Percentiles rank a stretch among this genome's conserved stretches.
Evolutionary conservation across 768 basidiomycete genomes (phyloP).

Genomic region (Leccinum barrowsii): DNA sequence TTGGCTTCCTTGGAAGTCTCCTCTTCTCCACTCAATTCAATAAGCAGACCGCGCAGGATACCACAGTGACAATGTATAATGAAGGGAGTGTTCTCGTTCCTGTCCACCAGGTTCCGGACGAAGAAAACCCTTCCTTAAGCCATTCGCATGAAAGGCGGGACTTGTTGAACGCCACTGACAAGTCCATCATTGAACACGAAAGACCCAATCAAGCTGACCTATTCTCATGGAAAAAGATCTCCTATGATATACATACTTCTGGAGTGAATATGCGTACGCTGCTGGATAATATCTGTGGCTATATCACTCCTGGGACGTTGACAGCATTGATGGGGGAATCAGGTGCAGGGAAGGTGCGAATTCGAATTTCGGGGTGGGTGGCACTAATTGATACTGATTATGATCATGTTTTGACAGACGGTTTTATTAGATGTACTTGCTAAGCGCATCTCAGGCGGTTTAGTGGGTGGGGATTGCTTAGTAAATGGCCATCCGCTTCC

Average conservation of each 20-base stretch:
- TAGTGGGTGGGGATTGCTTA: constrained; percentile 48
- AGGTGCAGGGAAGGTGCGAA: constrained; percentile 29
- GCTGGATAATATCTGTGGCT: constrained; percentile 45
- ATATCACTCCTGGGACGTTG: constrained; percentile 47
- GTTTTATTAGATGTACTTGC: constrained; percentile 59
- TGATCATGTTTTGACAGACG: constrained; percentile 34
- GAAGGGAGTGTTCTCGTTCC: background rate
- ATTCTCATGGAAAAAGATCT: constrained; percentile 76
- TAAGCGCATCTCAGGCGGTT: constrained; percentile 44
- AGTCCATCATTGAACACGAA: constrained; percentile 13
- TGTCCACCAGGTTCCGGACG: constrained; percentile 8
- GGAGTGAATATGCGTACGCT: constrained; percentile 38
- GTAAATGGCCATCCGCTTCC: constrained; percentile 55
- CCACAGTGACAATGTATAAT: constrained; percentile 28
- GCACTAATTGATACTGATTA: background rate
- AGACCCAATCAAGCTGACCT: constrained; percentile 37
- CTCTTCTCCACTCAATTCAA: constrained; percentile 37
- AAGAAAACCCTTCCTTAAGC: constrained; percentile 10
- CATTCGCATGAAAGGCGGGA: background rate
- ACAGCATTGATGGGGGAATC: constrained; percentile 51
- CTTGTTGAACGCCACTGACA: background rate
- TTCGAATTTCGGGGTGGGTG: background rate
- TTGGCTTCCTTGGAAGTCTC: constrained; percentile 35
- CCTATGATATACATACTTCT: constrained; percentile 55
- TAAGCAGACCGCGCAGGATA: constrained; percentile 26